Base-by-base conservation (phyloP, 1,139 yeast species). In the Arxiozyma slooffiae region DNA sequence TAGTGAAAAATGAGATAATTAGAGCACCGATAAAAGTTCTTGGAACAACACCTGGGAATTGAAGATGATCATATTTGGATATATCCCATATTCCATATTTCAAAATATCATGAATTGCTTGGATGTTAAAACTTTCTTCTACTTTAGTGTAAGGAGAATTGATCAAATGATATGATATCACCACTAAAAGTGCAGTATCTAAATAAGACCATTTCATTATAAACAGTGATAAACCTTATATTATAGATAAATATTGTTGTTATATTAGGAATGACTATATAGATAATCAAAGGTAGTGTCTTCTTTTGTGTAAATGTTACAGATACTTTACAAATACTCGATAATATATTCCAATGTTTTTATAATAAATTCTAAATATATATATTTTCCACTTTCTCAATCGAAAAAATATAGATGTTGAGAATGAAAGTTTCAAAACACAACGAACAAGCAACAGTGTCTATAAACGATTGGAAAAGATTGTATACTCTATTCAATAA, bases 61-160 rank as follows among this genome's bases (percentile, higher is more conserved):
- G 67, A 9, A 74, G 57, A 64, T 90, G 97, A 63, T 92, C 97
- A 63, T 78, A 92, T 52, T 71, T 50, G 6, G 75, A 60, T 1
- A 73, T 52, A 50, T 73, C 73, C 30, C 66, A 67, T 0, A 76
- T 56, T 0, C 96, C 96, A 61, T 79, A 76, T 55, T 77, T 76
- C 50, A 87, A 59, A 47, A 90, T 74, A 62, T 92, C 97, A 63
- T 89, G 92, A 42, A 87, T 73, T 0, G 97, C 97, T 61, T 92
- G 97, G 45, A 87, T 73, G 60, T 84, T 87, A 73, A 92, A 92
- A 38, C 96, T 86, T 64, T 92, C 98, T 64, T 92, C 97, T 0
- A 92, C 97, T 67, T 92, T 90, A 4, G 97, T 84, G 66, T 73
- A 88, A 0, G 97, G 97, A 0, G 96, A 76, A 2, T 78, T 58